Conservation (phyloP, 1,284 basidiomycete genomes). For the Ceratobasidium sp. region DNA sequence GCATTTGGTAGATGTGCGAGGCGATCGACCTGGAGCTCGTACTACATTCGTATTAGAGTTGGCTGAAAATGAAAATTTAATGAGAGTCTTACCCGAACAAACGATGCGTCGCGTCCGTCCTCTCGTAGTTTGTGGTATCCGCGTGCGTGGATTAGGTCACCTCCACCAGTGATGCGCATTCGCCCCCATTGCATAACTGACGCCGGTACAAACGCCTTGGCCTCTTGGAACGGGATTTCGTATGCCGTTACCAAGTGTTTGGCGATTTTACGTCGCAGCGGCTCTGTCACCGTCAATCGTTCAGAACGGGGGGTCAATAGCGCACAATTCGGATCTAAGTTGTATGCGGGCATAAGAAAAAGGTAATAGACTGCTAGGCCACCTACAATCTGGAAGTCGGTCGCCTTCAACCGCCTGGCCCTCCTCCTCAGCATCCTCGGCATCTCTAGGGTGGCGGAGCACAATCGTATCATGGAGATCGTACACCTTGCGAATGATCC, state of each 20-base stretch:
- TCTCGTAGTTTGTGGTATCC: not conserved
- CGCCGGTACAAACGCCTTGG: not conserved
- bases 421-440: not conserved
- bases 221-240: not conserved
- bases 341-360: not conserved
- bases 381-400: not conserved
- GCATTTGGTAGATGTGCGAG: not conserved
- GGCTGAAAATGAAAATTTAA: too few species aligned
- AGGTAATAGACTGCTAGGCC: not conserved
- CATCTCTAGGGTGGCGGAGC: not conserved
- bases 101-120: not conserved
- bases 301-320: not conserved
- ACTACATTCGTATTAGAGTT: too few species aligned
- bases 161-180: too few species aligned
- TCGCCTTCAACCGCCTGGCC: not conserved
- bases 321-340: not conserved
- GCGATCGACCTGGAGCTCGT: not conserved
- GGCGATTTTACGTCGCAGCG: not conserved
- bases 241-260: not conserved
- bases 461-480: not conserved
- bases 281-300: too few species aligned
- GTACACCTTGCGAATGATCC: slow-evolving; percentile 39
- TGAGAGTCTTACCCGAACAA: not conserved
- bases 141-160: not conserved
- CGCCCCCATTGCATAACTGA: not conserved